Evolutionary conservation across 805 yeast genomes (phyloP), one percentile per base, ranked within the genome.

Genomic region (Cyberlindnera saturnus): DNA sequence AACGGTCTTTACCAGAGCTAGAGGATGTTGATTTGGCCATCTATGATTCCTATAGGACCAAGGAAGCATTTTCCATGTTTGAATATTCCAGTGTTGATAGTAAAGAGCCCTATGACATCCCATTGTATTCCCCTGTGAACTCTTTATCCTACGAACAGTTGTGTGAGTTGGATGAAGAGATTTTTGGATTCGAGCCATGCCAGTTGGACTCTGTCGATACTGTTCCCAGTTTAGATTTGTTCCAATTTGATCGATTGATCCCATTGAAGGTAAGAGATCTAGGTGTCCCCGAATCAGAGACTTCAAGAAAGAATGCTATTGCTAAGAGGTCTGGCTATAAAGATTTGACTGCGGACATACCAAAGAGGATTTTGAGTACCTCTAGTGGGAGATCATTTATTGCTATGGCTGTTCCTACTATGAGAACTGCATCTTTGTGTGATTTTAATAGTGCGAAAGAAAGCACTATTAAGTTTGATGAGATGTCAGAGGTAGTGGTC

Each of bases 171-270:
- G 40, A 42, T 18, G 15, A 28, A 9, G 43, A 45, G 4, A 36
- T 42, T 2, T 39, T 42, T 31, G 41, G 41, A 13, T 3, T 23
- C 1, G 26, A 19, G 23, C 38, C 14, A 20, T n/a, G 39, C 33
- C 34, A 37, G 28, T 26, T 30, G 29, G 38, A 29, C 26, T 39
- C 42, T 7, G 23, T 34, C 15, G 38, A 34, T 23, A 23, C 38
- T 8, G 18, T n/a, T 15, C 28, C 42, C 11, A 39, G 42, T 19
- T 14, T 28, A 8, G 42, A 39, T 37, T 26, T 29, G 35, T 13
- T 37, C 46, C 19, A 26, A 28, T 17, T 46, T 40, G 43, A 43
- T 28, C 11, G 42, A 35, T 36, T 36, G 32, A 36, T 36, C 13
- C 4, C n/a, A 9, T 23, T 16, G 17, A 14, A 36, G 32, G 9